Evolutionary conservation across 2,329 filamentous ascomycete species (phyloP), one percentile per base, ranked within the genome.

Genomic region (Polychaeton citri): DNA sequence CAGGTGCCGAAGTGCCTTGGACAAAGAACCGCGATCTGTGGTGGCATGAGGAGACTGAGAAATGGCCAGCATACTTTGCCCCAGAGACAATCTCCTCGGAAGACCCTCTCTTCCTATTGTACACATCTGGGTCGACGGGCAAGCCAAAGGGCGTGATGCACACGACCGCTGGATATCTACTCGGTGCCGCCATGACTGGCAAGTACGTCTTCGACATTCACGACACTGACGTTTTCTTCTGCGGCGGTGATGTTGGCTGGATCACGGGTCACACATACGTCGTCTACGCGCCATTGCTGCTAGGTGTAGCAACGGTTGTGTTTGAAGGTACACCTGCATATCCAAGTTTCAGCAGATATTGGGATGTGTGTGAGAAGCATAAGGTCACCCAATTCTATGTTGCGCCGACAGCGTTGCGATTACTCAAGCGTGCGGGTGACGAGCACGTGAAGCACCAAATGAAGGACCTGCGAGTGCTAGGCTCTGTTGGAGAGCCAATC

Each of bases 191-290:
- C 21, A 72, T 81, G 52, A 98, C 90, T 9, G 88, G 87, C 44
- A 98, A 96, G 65, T 96, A 98, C 60, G 88, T 96, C 43, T 98
- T 98, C 57, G 90, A 98, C 59, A 92, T 98, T 44, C 90, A 98
- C 60, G 80, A 87, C 43, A 77, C 81, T 36, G 90, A 98, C 61
- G 76, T 75, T 44, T 95, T 90, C 72, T 96, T 96, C 72, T 98
- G 90, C 52, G 90, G 87, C 60, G 90, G 90, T 59, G 90, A 98
- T 54, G 88, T 98, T 30, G 90, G 90, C 46, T 98, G 90, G 90
- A 96, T 98, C 58, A 98, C 90, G 19, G 90, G 90, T 13, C 90
- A 98, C 66, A 94, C 90, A 17, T 98, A 98, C 53, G 88, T 96
- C 38, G 88, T 98, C 26, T 98, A 98, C 57, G 86, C 90, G 8